Evolutionary conservation across 2,329 filamentous ascomycete species (phyloP), one percentile per base, ranked within the genome.

Genomic region (Aspergillus sp.): DNA sequence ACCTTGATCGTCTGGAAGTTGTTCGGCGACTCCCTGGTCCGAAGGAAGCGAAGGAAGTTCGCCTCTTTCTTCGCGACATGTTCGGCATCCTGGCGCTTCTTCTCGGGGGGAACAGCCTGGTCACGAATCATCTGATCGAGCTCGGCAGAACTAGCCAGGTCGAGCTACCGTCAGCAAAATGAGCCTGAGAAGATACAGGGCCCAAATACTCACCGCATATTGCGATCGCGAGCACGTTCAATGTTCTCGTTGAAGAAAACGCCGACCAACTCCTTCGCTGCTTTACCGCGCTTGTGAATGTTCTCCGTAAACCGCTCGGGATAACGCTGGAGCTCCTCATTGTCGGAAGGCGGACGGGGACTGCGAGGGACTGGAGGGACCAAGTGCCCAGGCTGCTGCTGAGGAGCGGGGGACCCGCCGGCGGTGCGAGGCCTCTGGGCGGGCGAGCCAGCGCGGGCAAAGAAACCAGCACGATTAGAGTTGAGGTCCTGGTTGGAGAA

Each of bases 241-340:
- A 98, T 93, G 58, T 89, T 96, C 63, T 98, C 89, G 64, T 93
- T 93, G 76, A 96, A 98, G 69, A 96, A 96, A 49, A 76, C 72
- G 52, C 75, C 75, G 42, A 80, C 75, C 44, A 80, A 60, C 47
- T 77, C 71, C 51, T 78, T 77, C 29, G 76, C 74, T 33, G 77
- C 71, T 53, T 77, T 78, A 17, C 75, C 72, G 50, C 75, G 68
- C 54, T 91, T 86, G 35, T 82, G 78, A 24, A 93, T 82, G 53
- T 83, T 84, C 53, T 93, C 85, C 3, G 86, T 85, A 63, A 89
- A 93, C 47, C 86, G 78, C 55, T 93, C 86, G 1, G 86, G 82
- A 29, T 83, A 82, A 44, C 76, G 74, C 49, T 83, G 73, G 43
- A 93, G 86, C 33, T 86, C 82, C 48, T 79, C 74, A 32, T 75